A percentile compares a stretch with the other conserved stretches of the same genome.
These are phyloP conservation scores for Cercophora newfieldiana DNA, from an alignment of 495 filamentous ascomycete genomes.

Conservation along the genomic window DNA sequence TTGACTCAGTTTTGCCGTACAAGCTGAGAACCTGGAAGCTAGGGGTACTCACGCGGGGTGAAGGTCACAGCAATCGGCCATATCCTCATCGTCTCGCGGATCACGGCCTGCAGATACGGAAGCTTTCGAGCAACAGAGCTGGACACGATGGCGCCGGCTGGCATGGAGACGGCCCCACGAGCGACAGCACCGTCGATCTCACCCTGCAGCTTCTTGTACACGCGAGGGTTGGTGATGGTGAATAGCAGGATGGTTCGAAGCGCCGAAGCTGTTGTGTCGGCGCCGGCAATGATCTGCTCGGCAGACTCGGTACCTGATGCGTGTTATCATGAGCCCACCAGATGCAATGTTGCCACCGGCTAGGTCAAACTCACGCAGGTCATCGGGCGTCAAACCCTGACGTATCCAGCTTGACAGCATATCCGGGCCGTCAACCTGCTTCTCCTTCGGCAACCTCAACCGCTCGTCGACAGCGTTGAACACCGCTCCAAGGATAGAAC, in stretches of 20 bases:
- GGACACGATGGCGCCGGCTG: conserved; percentile 20
- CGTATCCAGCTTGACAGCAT: conserved; percentile 44
- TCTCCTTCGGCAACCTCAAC: too few relatives aligned
- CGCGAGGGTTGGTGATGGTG: conserved; percentile 44
- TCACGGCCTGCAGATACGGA: conserved; percentile 44
- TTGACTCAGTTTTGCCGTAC: too few relatives aligned
- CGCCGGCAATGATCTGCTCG: conserved; percentile 45
- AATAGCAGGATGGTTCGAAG: conserved; percentile 57
- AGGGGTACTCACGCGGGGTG: conserved; percentile 30
- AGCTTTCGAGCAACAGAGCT: conserved; percentile 32
- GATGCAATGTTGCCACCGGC: too few relatives aligned
- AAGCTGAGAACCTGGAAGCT: too few relatives aligned
- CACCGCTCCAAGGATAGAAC: too few relatives aligned
- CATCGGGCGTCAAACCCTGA: conserved; percentile 39
- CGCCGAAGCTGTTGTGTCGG: conserved; percentile 61
- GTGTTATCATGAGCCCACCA: too few relatives aligned
- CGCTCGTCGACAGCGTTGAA: too few relatives aligned
- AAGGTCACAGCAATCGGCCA: conserved; percentile 39
- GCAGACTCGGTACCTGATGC: conserved; percentile 27
- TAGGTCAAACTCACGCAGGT: conserved; percentile 27
- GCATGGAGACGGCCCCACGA: conserved; percentile 17
- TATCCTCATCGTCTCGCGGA: conserved; percentile 43
- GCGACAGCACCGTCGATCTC: conserved; percentile 47
- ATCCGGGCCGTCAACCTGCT: conserved; percentile 11
- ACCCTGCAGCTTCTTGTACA: conserved; percentile 53